A percentile compares a stretch with the other conserved stretches of the same genome.
Evolutionary conservation across 768 basidiomycete species (phyloP).

Genomic region (Xerocomellus chrysenteron): DNA sequence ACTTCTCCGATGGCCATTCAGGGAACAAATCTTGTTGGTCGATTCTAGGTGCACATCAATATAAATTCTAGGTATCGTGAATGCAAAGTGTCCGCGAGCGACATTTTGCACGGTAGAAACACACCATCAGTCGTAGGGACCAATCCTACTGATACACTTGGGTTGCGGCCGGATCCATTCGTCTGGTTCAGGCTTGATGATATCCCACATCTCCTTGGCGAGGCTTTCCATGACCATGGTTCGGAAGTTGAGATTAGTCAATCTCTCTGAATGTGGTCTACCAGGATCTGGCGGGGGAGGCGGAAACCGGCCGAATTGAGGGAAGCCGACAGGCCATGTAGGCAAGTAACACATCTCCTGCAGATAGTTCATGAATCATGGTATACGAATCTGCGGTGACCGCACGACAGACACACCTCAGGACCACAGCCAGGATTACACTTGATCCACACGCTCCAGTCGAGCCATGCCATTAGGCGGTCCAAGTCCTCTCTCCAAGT

Average conservation of each 20-base stretch:
- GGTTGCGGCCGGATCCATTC: conserved; percentile 26
- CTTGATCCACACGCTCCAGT: conserved; percentile 51
- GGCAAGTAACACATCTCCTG: conserved; percentile 31
- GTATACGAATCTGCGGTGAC: background rate
- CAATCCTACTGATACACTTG: conserved; percentile 14
- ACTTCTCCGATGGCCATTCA: conserved; percentile 45
- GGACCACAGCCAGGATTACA: conserved; percentile 46
- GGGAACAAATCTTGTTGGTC: conserved; percentile 54
- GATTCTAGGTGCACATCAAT: background rate
- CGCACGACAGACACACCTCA: conserved; percentile 37
- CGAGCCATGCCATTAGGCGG: conserved; percentile 48
- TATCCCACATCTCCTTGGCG: background rate
- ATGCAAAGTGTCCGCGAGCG: background rate
- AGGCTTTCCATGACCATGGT: background rate
- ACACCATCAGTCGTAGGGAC: conserved; percentile 1
- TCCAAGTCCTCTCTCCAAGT: conserved; percentile 38
- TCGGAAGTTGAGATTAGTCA: background rate
- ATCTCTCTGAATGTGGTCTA: background rate
- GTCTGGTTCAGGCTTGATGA: background rate
- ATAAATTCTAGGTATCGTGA: background rate
- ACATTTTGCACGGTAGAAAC: background rate
- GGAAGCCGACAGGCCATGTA: conserved; percentile 22
- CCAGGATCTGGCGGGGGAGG: background rate
- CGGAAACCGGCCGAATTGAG: background rate
- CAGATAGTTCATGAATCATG: background rate